phyloP scores from a whole-genome alignment of 2,329 filamentous ascomycete species.

The Colletotrichum theobromicola region DNA sequence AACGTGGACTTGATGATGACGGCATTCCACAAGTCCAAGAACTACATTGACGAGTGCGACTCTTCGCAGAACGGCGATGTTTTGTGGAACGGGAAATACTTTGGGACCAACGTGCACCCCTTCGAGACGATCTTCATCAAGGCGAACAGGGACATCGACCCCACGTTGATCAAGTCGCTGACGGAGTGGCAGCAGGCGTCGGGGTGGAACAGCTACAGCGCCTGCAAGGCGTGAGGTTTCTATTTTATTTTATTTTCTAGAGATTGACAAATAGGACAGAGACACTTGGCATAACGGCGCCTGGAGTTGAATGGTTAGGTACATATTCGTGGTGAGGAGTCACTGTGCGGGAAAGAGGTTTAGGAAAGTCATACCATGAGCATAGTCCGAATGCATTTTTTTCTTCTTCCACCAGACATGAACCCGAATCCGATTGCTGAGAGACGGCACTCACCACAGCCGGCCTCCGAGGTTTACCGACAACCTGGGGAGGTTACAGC shows the following conservation, averaged over 20 bases:
- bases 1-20: constrained; percentile 38
- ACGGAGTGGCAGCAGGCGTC: constrained; percentile 33
- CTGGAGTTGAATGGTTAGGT: background rate
- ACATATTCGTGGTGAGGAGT: background rate
- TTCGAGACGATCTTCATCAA: constrained; percentile 44
- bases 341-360: background rate
- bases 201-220: constrained; percentile 29
- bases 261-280: background rate
- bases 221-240: constrained; percentile 9
- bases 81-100: constrained; percentile 32
- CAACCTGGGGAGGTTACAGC: background rate
- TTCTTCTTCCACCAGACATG: too few relatives aligned
- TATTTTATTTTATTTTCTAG: too few relatives aligned
- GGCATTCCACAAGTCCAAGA: constrained; percentile 28
- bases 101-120: constrained; percentile 38
- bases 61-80: constrained; percentile 27
- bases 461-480: background rate
- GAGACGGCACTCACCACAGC: background rate
- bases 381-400: background rate
- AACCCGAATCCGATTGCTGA: background rate
- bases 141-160: constrained; percentile 35
- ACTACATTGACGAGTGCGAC: constrained; percentile 18
- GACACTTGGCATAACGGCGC: background rate
- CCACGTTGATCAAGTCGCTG: constrained; percentile 28
- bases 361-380: background rate